Conservation (phyloP, 1,284 basidiomycete species). For the Rugosomyces carneus region DNA sequence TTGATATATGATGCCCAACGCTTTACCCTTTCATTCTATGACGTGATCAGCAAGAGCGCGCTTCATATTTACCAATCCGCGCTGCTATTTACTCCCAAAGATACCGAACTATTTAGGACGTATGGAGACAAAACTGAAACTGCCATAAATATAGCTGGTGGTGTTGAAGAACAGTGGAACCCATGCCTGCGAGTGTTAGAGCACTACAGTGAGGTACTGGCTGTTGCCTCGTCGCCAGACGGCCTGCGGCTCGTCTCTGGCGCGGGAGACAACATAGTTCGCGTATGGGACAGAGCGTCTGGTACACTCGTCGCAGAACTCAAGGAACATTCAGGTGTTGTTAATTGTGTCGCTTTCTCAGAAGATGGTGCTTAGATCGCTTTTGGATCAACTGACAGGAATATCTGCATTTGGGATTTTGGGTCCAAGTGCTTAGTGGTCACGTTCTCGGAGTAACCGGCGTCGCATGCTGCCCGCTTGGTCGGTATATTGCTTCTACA, state of each 20-base stretch:
- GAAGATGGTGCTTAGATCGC: conserved; percentile 3
- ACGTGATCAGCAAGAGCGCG: conserved; percentile 5
- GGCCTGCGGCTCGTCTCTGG: conserved; percentile 5
- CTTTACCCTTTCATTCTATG: conserved; percentile 6
- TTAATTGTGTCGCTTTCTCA: conserved; percentile 5
- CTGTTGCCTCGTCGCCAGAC: conserved; percentile 6
- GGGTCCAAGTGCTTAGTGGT: no score
- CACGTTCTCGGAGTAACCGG: conserved; percentile 5
- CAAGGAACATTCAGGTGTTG: conserved; percentile 2
- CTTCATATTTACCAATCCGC: conserved; percentile 11
- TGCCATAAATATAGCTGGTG: background rate
- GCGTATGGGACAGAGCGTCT: conserved; percentile 7
- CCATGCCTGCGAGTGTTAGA: conserved; percentile 5
- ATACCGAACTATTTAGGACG: conserved; percentile 4
- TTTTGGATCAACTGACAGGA: conserved; percentile 7
- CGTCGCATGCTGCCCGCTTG: conserved; percentile 4
- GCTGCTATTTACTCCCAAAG: conserved; percentile 4
- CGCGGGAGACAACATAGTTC: conserved; percentile 4
- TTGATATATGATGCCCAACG: conserved; percentile 10
- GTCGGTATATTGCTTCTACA: conserved; percentile 3
- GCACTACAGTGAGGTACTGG: conserved; percentile 3
- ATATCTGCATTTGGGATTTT: conserved; percentile 7
- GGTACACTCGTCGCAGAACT: conserved; percentile 3
- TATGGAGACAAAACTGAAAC: conserved; percentile 1
- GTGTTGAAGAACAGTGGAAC: conserved; percentile 2